Evolutionary conservation across 768 basidiomycete species (phyloP), one percentile per base, ranked within the genome.

Genomic region (Dioszegia crocea): DNA sequence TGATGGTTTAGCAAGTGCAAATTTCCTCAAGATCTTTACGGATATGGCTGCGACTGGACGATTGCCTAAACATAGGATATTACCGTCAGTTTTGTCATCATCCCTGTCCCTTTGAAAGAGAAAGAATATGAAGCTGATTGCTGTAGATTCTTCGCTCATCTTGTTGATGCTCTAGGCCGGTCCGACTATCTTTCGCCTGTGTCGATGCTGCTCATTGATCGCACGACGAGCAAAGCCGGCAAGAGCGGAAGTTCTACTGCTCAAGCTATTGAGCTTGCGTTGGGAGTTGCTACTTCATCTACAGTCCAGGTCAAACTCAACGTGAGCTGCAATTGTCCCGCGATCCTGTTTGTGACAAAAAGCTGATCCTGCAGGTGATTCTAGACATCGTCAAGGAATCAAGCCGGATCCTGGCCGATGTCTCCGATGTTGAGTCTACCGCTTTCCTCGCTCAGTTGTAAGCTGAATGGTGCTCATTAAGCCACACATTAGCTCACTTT

Each of bases 11-110:
- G 54, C 54, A 26, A 47, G 57, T 24, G 51, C 44, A 26, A 56
- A 43, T 21, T 90, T 98, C 74, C 76, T 99, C 16, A 85, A 84
- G 12, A 86, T 96, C 44, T 98, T 99, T 78, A 90, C 91, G 0
- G 93, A 96, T 74, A 94, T 96, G 11, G 84, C 88, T n/a, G n/a
- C n/a, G n/a, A n/a, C n/a, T 3, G 85, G 84, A 57, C 89, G 97
- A 67, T 84, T 99, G 57, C 96, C 96, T 16, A 85, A 89, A 3
- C 94, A 99, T 76, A 86, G 96, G 23, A 87, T 91, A 44, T 85
- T 88, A 56, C 87, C 86, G 91, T 93, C 9, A 29, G 84, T 79
- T 4, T 27, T 9, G 21, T 12, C 33, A n/a, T 36, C 11, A 19
- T 4, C 12, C 2, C 2, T 27, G 23, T 23, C 2, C 4, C 24